Conservation (phyloP, 179 eudicot species). For the Carnegiea gigantea region DNA sequence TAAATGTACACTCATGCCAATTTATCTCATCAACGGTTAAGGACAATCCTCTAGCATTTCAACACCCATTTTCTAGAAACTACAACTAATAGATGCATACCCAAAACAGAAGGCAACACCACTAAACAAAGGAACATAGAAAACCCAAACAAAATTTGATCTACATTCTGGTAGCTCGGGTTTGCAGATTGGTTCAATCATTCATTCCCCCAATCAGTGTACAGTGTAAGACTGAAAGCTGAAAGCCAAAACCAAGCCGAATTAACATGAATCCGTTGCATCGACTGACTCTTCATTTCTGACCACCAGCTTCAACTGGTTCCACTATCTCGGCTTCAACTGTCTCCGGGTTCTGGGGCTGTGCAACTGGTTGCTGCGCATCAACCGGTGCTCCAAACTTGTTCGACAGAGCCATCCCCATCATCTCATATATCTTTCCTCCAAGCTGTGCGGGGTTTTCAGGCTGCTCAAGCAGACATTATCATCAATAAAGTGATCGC, state of each 20-base stretch:
- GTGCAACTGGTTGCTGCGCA: constrained; percentile 22
- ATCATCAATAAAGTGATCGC: constrained; percentile 1
- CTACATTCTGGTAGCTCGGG: not conserved
- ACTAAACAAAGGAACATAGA: not conserved
- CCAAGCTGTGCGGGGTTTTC: constrained; percentile 88
- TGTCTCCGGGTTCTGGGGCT: constrained; percentile 35
- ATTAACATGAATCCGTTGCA: not conserved
- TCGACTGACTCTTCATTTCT: constrained; percentile 34
- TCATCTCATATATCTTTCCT: constrained; percentile 91
- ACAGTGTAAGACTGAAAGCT: not conserved
- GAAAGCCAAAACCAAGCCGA: not conserved
- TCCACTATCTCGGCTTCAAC: constrained; percentile 75
- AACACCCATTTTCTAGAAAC: not conserved
- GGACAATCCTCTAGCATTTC: not conserved
- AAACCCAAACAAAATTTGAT: not conserved
- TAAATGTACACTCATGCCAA: too few relatives aligned
- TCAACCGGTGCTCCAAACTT: constrained; percentile 44
- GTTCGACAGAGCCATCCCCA: constrained; percentile 67
- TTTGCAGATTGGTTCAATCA: not conserved
- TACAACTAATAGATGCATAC: not conserved
- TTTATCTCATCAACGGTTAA: too few relatives aligned
- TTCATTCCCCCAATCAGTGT: not conserved
- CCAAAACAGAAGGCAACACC: not conserved
- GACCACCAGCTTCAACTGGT: constrained; percentile 53
- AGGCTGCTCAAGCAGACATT: constrained; percentile 51